Evolutionary conservation across 768 basidiomycete genomes (phyloP).

Genomic region (Hygrophorus russula): DNA sequence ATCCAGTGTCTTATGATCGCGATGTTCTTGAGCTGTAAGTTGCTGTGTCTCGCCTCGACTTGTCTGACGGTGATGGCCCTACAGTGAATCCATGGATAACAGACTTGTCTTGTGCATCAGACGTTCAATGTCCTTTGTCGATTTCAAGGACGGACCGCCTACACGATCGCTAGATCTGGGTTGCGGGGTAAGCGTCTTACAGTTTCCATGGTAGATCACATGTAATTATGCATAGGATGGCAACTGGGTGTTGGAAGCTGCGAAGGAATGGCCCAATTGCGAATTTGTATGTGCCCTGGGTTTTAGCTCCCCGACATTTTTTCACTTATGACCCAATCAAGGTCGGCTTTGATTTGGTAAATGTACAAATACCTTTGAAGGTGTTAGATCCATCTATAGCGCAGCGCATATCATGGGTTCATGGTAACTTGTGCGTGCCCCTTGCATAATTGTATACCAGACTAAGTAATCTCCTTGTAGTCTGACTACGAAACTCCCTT

Average conservation of each 20-base stretch:
- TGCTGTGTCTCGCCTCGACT: conserved; percentile 1
- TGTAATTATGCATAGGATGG: conserved; percentile 34
- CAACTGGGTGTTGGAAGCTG: conserved; percentile 63
- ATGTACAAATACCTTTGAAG: conserved; percentile 53
- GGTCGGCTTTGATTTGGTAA: conserved; percentile 75
- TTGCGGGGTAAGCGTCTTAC: conserved; percentile 46
- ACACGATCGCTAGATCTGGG: conserved; percentile 54
- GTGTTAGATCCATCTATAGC: conserved; percentile 40
- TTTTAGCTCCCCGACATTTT: background rate
- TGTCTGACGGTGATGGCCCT: background rate
- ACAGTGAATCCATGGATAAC: conserved; percentile 47
- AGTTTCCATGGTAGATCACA: conserved; percentile 1
- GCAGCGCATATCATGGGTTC: conserved; percentile 55
- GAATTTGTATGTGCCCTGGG: conserved; percentile 38
- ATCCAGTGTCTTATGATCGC: conserved; percentile 64
- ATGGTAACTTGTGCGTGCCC: conserved; percentile 60
- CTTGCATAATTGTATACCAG: background rate
- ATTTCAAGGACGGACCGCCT: conserved; percentile 41
- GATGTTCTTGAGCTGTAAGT: conserved; percentile 58
- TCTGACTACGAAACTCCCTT: conserved; percentile 65
- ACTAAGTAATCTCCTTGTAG: conserved; percentile 21
- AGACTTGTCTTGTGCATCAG: conserved; percentile 36
- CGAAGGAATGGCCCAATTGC: conserved; percentile 57
- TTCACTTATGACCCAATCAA: conserved; percentile 14
- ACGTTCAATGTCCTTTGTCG: conserved; percentile 47